Percentiles rank a stretch among this genome's conserved stretches.
phyloP scores from a whole-genome alignment of 148 eudicot species.

The Persicaria maculosa region DNA sequence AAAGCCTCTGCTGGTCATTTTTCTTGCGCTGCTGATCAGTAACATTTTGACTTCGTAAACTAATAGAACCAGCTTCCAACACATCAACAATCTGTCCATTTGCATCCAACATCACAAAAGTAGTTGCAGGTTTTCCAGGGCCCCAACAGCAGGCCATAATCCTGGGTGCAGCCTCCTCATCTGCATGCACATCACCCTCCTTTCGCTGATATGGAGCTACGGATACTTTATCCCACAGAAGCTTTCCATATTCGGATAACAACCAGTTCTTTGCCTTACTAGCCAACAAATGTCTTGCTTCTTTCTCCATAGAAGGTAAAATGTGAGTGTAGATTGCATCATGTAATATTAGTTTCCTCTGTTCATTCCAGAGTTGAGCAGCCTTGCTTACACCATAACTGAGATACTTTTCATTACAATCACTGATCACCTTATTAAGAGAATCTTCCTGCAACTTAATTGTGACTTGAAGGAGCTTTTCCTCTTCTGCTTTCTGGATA shows the following conservation, averaged over 20 bases:
- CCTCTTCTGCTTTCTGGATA: slow-evolving; percentile 96
- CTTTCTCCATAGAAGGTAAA: slow-evolving; percentile 88
- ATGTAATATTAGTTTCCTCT: slow-evolving; percentile 72
- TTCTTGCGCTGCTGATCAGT: slow-evolving; percentile 85
- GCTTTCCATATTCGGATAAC: slow-evolving; percentile 70
- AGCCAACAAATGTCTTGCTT: slow-evolving; percentile 72
- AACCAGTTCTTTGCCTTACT: slow-evolving; percentile 80
- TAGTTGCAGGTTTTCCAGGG: slow-evolving; percentile 79
- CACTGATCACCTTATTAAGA: slow-evolving; percentile 53
- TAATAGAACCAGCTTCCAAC: slow-evolving; percentile 68
- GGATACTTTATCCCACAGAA: slow-evolving; percentile 81
- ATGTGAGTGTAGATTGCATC: slow-evolving; percentile 61
- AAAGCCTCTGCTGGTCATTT: slow-evolving; percentile 75
- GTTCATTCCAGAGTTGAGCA: slow-evolving; percentile 97
- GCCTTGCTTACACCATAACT: slow-evolving; percentile 91
- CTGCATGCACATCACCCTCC: slow-evolving; percentile 53
- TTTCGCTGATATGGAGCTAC: slow-evolving; percentile 84
- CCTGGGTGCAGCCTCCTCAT: slow-evolving; percentile 88
- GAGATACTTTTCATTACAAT: slow-evolving; percentile 74
- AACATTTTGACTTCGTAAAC: slow-evolving; percentile 55
- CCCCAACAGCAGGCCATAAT: slow-evolving; percentile 99
- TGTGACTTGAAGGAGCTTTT: slow-evolving; percentile 86
- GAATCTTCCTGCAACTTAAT: slow-evolving; percentile 60
- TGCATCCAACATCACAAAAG: slow-evolving; percentile 96
- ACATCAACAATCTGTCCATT: slow-evolving; percentile 89